Evolutionary conservation across 805 yeast species (phyloP).

Genomic region (Candida coleopterorum): DNA sequence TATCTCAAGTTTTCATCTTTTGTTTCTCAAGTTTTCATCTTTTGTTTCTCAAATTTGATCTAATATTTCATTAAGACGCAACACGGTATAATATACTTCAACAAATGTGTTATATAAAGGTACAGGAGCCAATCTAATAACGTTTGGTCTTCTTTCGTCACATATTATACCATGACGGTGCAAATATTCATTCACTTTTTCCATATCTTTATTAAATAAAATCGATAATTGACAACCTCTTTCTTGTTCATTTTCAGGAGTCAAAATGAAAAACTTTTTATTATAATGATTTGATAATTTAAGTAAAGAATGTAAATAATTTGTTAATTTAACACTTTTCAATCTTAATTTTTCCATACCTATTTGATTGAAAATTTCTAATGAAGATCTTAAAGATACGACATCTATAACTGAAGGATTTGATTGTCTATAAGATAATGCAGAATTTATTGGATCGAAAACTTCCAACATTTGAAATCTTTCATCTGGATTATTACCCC

Average conservation of each 20-base stretch:
- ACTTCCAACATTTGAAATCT: slow-evolving; percentile 76
- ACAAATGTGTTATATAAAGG: slow-evolving; percentile 76
- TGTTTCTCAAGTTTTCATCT: too few species aligned
- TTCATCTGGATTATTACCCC: slow-evolving; percentile 76
- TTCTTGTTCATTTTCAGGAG: slow-evolving; percentile 52
- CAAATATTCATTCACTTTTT: slow-evolving; percentile 46
- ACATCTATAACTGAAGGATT: slow-evolving; percentile 87
- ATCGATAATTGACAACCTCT: slow-evolving; percentile 84
- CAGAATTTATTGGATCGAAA: slow-evolving; percentile 80
- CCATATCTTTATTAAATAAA: slow-evolving; percentile 68
- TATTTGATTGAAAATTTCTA: slow-evolving; percentile 51
- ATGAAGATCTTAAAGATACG: slow-evolving; percentile 63
- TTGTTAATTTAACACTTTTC: slow-evolving; percentile 56
- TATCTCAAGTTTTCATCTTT: too few species aligned
- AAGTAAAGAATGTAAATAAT: slow-evolving; percentile 48
- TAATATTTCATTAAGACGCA: slow-evolving; percentile 39
- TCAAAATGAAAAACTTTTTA: slow-evolving; percentile 57
- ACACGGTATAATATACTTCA: slow-evolving; percentile 51
- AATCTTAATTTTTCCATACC: slow-evolving; percentile 55
- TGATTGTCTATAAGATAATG: slow-evolving; percentile 83
- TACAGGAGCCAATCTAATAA: slow-evolving; percentile 82
- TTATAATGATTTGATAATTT: slow-evolving; percentile 43
- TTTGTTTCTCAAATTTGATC: slow-evolving; percentile 7
- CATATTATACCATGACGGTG: slow-evolving; percentile 63
- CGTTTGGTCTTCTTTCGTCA: slow-evolving; percentile 88